phyloP scores from a whole-genome alignment of 164 flowering plant species.

The Magnolia sinica region DNA sequence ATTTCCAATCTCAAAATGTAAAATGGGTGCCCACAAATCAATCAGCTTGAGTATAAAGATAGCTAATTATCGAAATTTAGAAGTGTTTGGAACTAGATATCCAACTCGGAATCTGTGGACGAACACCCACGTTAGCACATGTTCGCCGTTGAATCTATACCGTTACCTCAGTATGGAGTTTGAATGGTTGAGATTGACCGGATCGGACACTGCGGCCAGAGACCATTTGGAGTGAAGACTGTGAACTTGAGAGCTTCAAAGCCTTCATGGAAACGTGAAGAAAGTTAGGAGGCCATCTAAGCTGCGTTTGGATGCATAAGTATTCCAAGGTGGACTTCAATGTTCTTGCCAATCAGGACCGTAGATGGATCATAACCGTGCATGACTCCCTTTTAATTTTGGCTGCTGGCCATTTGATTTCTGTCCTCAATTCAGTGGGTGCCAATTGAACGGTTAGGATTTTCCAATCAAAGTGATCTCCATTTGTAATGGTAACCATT shows the following conservation, averaged over 20 bases:
- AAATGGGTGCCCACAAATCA: background rate
- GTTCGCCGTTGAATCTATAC: background rate
- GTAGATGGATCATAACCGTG: too few relatives aligned
- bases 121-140: too few relatives aligned
- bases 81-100: too few relatives aligned
- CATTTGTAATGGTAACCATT: too few relatives aligned
- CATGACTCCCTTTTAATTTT: too few relatives aligned
- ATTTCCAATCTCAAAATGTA: background rate
- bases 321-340: background rate
- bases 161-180: constrained; percentile 10
- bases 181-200: constrained; percentile 9
- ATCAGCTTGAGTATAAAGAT: background rate
- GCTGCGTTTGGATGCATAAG: background rate
- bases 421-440: too few relatives aligned
- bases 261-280: background rate
- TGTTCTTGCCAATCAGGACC: background rate
- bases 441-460: too few relatives aligned
- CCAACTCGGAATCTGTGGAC: too few relatives aligned
- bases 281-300: background rate
- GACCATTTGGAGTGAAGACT: background rate
- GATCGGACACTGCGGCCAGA: background rate
- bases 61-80: too few relatives aligned
- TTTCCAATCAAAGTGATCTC: too few relatives aligned
- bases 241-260: constrained; percentile 6
- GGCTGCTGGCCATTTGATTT: background rate